These are phyloP conservation scores for Hortaea werneckii DNA, from an alignment of 2,329 filamentous ascomycete genomes.

Conservation along the genomic window DNA sequence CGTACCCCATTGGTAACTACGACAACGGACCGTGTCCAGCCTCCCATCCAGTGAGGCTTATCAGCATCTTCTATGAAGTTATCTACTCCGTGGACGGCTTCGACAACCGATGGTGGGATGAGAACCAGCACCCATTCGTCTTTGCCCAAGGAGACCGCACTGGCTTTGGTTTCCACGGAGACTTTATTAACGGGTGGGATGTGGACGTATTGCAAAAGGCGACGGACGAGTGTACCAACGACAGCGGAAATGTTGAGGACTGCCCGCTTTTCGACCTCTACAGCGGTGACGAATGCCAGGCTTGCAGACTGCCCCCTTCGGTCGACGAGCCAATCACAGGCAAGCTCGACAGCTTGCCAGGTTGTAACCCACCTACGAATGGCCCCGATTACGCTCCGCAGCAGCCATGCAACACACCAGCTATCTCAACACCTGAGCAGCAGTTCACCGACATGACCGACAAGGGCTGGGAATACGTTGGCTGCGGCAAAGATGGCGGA, in stretches of 20 bases:
- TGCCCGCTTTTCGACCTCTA: conserved; percentile 47
- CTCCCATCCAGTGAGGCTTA: conserved; percentile 44
- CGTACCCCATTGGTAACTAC: conserved; percentile 13
- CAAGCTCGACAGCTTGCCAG: conserved; percentile 36
- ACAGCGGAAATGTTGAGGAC: conserved; percentile 50
- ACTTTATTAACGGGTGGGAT: conserved; percentile 68
- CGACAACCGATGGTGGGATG: conserved; percentile 39
- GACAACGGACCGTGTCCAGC: conserved; percentile 45
- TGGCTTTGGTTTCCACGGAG: conserved; percentile 59
- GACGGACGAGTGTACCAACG: conserved; percentile 55
- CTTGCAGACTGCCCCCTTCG: conserved; percentile 39
- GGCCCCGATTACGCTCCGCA: conserved; percentile 27
- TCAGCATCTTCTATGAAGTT: conserved; percentile 52
- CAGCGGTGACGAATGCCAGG: conserved; percentile 22
- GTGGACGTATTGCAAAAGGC: conserved; percentile 53
- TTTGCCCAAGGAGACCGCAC: conserved; percentile 60
- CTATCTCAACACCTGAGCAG: conserved; percentile 39
- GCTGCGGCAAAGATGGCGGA: conserved; percentile 41
- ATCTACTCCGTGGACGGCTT: conserved; percentile 43
- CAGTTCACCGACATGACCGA: conserved; percentile 35
- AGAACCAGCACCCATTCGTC: conserved; percentile 49
- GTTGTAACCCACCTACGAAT: conserved; percentile 46
- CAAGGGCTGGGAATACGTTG: conserved; percentile 47
- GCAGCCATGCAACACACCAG: conserved; percentile 25
- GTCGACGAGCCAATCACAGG: conserved; percentile 37